Percentiles rank a stretch among this genome's conserved stretches.
Conservation (phyloP, 2,329 filamentous ascomycete species). For the Curvularia spicifera region DNA sequence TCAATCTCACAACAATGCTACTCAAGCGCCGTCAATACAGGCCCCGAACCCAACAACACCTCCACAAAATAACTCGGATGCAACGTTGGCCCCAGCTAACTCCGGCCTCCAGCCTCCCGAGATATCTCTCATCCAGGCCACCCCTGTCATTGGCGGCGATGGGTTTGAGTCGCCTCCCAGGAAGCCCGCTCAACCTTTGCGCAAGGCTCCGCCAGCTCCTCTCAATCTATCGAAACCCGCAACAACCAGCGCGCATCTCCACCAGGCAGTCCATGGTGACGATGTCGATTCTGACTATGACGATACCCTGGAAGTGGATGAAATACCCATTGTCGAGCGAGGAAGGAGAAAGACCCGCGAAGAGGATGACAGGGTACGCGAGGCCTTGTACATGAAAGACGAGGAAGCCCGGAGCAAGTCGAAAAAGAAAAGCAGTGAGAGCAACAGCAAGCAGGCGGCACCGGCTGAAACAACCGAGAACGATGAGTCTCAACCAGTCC, state of each 20-base stretch:
- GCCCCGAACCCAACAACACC: constrained; percentile 22
- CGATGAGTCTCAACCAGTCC: constrained; percentile 26
- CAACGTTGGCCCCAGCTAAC: constrained; percentile 18
- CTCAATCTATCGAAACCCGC: constrained; percentile 68
- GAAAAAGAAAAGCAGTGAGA: constrained; percentile 69
- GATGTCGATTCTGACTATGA: constrained; percentile 85
- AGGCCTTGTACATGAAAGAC: constrained; percentile 70
- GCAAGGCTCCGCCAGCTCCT: constrained; percentile 86
- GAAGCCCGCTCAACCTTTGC: constrained; percentile 56
- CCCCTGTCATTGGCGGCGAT: constrained; percentile 46
- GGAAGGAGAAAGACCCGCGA: constrained; percentile 84
- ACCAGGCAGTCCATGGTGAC: constrained; percentile 57
- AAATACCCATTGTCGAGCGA: constrained; percentile 65
- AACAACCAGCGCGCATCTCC: constrained; percentile 53
- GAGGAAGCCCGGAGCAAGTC: constrained; percentile 74
- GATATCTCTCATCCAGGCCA: constrained; percentile 49
- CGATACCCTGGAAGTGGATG: constrained; percentile 73
- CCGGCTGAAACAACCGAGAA: constrained; percentile 28
- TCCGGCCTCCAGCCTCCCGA: constrained; percentile 40
- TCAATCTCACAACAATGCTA: constrained; percentile 17
- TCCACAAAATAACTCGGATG: constrained; percentile 16
- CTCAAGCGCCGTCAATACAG: constrained; percentile 18
- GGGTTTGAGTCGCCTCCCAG: constrained; percentile 46
- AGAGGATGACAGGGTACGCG: constrained; percentile 82
- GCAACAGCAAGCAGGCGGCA: constrained; percentile 55